Evolutionary conservation across 306 rosid genomes (phyloP).

Genomic region (Cyamopsis tetragonoloba): DNA sequence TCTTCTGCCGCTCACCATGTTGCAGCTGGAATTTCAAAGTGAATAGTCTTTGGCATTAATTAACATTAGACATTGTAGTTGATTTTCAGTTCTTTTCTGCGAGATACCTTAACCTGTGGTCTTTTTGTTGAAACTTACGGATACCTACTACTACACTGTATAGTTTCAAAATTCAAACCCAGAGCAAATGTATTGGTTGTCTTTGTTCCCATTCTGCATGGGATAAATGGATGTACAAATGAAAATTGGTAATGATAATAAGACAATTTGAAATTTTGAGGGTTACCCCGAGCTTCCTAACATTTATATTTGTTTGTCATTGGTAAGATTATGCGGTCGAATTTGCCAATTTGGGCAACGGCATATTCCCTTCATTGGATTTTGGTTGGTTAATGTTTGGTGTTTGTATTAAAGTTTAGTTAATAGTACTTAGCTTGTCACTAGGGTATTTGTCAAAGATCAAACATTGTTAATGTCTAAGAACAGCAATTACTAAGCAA

Average conservation of each 20-base stretch:
- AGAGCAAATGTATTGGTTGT: not conserved
- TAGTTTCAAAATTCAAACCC: constrained; percentile 8
- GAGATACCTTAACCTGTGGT: not conserved
- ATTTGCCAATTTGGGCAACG: not conserved
- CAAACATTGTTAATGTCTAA: not conserved
- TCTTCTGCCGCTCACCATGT: constrained; percentile 36
- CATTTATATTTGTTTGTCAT: no score
- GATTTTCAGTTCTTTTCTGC: not conserved
- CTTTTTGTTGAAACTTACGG: constrained; percentile 10
- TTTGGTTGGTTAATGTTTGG: no score
- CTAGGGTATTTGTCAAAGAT: not conserved
- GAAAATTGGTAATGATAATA: not conserved
- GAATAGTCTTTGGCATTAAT: constrained; percentile 1
- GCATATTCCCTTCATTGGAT: not conserved
- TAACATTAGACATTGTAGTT: constrained; percentile 20
- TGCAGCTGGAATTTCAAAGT: constrained; percentile 39
- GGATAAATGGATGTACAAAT: not conserved
- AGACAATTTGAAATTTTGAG: not conserved
- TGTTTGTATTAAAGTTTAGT: not conserved
- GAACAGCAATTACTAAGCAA: not conserved
- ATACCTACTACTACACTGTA: constrained; percentile 29
- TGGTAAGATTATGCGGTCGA: not conserved
- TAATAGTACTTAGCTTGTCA: not conserved
- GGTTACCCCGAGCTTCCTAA: not conserved
- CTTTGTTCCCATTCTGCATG: not conserved